A percentile compares a stretch with the other conserved stretches of the same genome.
Conservation (phyloP, 345 rosid species). For the Boechera retrofracta region DNA sequence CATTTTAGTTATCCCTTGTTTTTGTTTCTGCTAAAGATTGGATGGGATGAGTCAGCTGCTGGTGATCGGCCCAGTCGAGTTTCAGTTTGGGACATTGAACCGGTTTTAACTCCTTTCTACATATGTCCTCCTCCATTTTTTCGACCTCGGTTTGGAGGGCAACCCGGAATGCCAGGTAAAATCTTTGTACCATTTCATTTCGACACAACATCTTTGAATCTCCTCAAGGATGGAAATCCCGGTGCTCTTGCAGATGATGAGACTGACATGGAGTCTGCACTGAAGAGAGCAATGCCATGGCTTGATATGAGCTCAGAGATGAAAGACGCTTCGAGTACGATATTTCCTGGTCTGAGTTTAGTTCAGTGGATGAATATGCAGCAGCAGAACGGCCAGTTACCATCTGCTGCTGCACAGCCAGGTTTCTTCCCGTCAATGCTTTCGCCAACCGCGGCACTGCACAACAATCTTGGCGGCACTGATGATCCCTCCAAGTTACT, state of each 20-base stretch:
- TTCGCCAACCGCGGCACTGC: constrained; percentile 33
- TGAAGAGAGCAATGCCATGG: constrained; percentile 94
- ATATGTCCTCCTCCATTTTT: constrained; percentile 93
- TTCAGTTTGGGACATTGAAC: constrained; percentile 97
- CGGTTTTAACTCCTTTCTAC: constrained; percentile 89
- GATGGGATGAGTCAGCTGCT: constrained; percentile 98
- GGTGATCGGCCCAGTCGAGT: constrained; percentile 85
- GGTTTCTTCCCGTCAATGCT: constrained; percentile 49
- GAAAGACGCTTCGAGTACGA: constrained; percentile 67
- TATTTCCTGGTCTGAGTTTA: constrained; percentile 74
- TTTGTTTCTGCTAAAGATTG: constrained; percentile 58
- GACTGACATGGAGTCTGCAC: constrained; percentile 70
- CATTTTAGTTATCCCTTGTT: constrained; percentile 5
- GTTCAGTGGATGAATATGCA: constrained; percentile 96
- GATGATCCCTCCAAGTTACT: constrained; percentile 50
- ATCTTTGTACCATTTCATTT: constrained; percentile 18
- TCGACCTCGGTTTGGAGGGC: constrained; percentile 79
- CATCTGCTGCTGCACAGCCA: constrained; percentile 44
- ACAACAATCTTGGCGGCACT: constrained; percentile 40
- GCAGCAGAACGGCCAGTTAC: constrained; percentile 65
- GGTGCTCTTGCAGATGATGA: constrained; percentile 67
- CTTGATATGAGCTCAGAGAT: constrained; percentile 70
- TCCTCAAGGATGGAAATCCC: background rate
- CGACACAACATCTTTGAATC: constrained; percentile 18
- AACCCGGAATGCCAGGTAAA: constrained; percentile 83